Evolutionary conservation across 1,284 basidiomycete species (phyloP).

Genomic region (Cerrena zonata): DNA sequence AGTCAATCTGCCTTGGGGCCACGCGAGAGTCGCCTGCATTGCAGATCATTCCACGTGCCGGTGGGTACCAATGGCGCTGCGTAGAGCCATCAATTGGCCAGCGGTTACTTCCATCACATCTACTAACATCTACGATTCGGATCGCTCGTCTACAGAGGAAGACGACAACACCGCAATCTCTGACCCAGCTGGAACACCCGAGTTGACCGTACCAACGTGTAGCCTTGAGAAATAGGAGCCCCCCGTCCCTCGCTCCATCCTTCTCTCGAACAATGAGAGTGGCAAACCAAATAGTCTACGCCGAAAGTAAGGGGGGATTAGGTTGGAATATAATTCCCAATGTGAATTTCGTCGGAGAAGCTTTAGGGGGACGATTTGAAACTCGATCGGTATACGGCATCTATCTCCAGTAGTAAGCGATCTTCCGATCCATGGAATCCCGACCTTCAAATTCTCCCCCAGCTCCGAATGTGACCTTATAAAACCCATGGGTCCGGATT

Average conservation of each 20-base stretch:
- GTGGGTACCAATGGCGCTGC: not conserved
- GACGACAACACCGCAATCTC: not conserved
- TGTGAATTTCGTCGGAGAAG: not conserved
- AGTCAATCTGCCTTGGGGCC: not conserved
- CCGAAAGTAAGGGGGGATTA: not conserved
- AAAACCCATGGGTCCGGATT: not conserved
- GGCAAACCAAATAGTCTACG: not conserved
- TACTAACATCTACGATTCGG: not conserved
- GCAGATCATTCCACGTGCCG: not conserved
- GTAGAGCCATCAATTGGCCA: not conserved
- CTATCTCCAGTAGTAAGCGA: conserved; percentile 1
- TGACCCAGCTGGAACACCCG: not conserved
- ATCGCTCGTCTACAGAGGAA: not conserved
- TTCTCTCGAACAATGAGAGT: not conserved
- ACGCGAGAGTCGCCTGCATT: not conserved
- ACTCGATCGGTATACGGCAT: conserved; percentile 2
- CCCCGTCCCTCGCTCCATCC: not conserved
- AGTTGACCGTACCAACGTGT: not conserved
- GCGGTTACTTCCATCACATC: not conserved
- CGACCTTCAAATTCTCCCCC: conserved; percentile 1
- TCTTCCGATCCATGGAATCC: not conserved
- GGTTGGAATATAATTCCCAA: not conserved
- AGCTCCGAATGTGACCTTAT: not conserved
- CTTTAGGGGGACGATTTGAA: not conserved
- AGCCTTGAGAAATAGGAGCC: not conserved